These are phyloP conservation scores for Blastobotrys illinoisensis DNA, from an alignment of 1,139 yeast genomes.

Conservation along the genomic window DNA sequence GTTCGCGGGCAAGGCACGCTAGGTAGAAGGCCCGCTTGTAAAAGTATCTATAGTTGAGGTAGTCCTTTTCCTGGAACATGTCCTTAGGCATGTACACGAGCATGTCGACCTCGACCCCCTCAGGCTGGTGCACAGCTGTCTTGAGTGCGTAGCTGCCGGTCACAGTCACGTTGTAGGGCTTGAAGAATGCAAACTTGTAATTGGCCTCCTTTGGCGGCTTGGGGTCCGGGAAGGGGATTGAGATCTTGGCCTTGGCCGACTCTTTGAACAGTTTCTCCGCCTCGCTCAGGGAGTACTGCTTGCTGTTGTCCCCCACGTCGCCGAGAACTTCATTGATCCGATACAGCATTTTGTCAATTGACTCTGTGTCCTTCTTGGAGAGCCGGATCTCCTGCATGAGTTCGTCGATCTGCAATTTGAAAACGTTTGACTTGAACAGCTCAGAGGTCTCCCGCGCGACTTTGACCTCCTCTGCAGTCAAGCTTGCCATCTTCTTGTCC, in stretches of 20 bases:
- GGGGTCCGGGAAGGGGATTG: conserved; percentile 87
- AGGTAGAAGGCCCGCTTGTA: conserved; percentile 86
- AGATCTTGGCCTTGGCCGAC: conserved; percentile 44
- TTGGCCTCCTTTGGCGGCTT: conserved; percentile 62
- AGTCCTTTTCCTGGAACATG: conserved; percentile 80
- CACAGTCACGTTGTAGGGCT: conserved; percentile 74
- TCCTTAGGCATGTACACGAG: conserved; percentile 73
- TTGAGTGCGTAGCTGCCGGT: conserved; percentile 89
- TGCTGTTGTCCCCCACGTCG: conserved; percentile 50
- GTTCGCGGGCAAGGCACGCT: conserved; percentile 65
- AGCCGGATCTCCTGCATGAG: conserved; percentile 70
- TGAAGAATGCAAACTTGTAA: conserved; percentile 60
- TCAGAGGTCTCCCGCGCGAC: conserved; percentile 92
- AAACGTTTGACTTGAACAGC: conserved; percentile 86
- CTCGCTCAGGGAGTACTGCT: conserved; percentile 50
- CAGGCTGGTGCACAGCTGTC: conserved; percentile 62
- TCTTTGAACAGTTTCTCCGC: conserved; percentile 43
- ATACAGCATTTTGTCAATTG: conserved; percentile 73
- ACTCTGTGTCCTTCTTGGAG: conserved; percentile 60
- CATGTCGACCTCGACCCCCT: conserved; percentile 68
- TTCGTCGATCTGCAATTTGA: conserved; percentile 92
- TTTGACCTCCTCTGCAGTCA: conserved; percentile 81
- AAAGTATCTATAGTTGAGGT: conserved; percentile 79
- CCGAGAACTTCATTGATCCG: conserved; percentile 66
- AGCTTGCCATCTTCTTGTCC: conserved; percentile 13